Evolutionary conservation across 345 rosid genomes (phyloP).

Genomic region (Boechera divaricarpa): DNA sequence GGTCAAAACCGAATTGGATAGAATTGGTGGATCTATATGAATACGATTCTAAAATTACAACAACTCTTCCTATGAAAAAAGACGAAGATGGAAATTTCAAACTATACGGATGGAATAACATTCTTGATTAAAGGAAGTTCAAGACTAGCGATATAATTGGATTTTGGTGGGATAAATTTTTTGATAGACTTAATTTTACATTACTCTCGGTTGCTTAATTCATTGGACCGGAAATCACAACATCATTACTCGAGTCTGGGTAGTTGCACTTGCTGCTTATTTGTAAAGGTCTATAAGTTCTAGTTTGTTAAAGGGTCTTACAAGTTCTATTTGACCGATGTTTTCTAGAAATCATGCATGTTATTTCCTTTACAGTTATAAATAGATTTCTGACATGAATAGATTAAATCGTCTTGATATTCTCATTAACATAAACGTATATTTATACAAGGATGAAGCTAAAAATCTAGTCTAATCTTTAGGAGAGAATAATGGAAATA

Average conservation of each 20-base stretch:
- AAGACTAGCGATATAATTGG: neutral
- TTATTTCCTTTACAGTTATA: too few relatives aligned
- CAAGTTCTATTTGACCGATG: too few relatives aligned
- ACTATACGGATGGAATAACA: neutral
- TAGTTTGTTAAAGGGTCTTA: too few relatives aligned
- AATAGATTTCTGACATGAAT: too few relatives aligned
- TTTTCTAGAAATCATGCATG: too few relatives aligned
- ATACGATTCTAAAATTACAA: neutral
- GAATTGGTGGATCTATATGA: neutral
- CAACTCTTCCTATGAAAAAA: neutral
- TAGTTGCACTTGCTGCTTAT: too few relatives aligned
- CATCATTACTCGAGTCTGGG: neutral
- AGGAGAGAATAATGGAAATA: too few relatives aligned
- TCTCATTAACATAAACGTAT: too few relatives aligned
- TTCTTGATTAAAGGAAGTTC: neutral
- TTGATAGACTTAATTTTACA: neutral
- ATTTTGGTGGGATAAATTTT: conserved; percentile 23
- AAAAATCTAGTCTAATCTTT: too few relatives aligned
- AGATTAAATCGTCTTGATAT: too few relatives aligned
- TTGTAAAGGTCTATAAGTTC: too few relatives aligned
- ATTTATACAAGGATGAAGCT: too few relatives aligned
- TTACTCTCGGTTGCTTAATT: neutral
- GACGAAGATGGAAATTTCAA: neutral
- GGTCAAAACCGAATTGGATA: neutral
- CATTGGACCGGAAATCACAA: neutral